Evolutionary conservation across 2,329 filamentous ascomycete genomes (phyloP).

Genomic region (Colletotrichum noveboracense): DNA sequence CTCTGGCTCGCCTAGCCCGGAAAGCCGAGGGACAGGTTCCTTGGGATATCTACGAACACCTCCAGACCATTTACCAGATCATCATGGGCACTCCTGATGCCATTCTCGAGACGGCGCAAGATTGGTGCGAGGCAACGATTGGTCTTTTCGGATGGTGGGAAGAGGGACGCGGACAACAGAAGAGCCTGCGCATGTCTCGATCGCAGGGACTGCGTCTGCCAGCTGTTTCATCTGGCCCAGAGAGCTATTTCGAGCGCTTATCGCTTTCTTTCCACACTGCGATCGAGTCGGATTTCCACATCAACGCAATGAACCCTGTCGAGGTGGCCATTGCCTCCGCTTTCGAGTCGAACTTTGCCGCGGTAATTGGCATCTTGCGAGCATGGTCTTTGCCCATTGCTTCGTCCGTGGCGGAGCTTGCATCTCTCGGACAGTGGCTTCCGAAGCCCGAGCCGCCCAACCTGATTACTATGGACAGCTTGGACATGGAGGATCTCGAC

Average conservation of each 20-base stretch:
- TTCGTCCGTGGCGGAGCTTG: constrained; percentile 81
- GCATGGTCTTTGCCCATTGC: constrained; percentile 83
- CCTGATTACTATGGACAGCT: constrained; percentile 64
- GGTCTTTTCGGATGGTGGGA: constrained; percentile 93
- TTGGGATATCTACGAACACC: constrained; percentile 87
- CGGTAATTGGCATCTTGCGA: constrained; percentile 74
- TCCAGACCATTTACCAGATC: constrained; percentile 81
- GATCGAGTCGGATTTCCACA: constrained; percentile 72
- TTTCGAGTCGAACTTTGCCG: constrained; percentile 83
- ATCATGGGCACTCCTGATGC: constrained; percentile 77
- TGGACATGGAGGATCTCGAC: constrained; percentile 86
- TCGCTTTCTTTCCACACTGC: constrained; percentile 73
- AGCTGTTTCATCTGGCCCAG: constrained; percentile 55
- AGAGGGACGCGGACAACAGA: constrained; percentile 65
- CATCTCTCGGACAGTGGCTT: constrained; percentile 84
- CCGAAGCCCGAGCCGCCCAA: constrained; percentile 60
- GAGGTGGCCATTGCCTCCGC: constrained; percentile 84
- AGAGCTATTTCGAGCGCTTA: constrained; percentile 77
- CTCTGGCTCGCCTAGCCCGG: constrained; percentile 70
- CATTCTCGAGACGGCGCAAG: constrained; percentile 78
- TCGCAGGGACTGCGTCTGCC: constrained; percentile 38
- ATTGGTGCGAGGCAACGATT: constrained; percentile 91
- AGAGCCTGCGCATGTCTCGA: constrained; percentile 44
- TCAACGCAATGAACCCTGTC: constrained; percentile 76
- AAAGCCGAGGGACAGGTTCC: constrained; percentile 87